Percentiles rank a stretch among this genome's conserved stretches.
These are phyloP conservation scores for Strobilomyces echinocephalus DNA, from an alignment of 768 basidiomycete species.

Conservation along the genomic window DNA sequence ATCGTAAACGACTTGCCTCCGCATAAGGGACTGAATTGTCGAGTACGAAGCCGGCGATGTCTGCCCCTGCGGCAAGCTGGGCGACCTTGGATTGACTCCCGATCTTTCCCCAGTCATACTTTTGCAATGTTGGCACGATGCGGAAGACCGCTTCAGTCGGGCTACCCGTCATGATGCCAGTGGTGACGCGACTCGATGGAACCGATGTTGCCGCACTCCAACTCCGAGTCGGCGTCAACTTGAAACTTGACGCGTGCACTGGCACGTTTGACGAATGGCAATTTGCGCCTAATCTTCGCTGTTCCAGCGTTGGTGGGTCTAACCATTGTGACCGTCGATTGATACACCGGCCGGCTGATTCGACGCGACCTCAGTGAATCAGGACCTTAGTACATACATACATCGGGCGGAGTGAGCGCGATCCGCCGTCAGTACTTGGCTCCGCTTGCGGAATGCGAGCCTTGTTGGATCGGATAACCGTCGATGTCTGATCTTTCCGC, in stretches of 20 bases:
- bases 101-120: constrained; percentile 93
- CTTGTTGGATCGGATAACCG: constrained; percentile 25
- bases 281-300: too few species aligned
- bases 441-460: not conserved
- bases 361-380: too few species aligned
- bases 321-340: too few species aligned
- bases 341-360: too few species aligned
- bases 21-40: constrained; percentile 81
- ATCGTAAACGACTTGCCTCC: constrained; percentile 57
- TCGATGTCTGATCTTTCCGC: constrained; percentile 10
- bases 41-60: constrained; percentile 59
- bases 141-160: constrained; percentile 56
- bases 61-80: constrained; percentile 63
- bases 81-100: constrained; percentile 84
- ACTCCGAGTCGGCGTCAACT: too few species aligned
- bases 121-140: constrained; percentile 77
- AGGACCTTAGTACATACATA: too few species aligned
- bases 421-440: not conserved
- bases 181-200: not conserved
- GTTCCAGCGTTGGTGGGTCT: too few species aligned
- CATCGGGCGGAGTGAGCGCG: too few species aligned
- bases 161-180: constrained; percentile 21
- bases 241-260: too few species aligned
- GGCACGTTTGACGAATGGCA: too few species aligned
- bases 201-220: not conserved